Conservation (phyloP, 225 moss, liverwort and hornwort genomes). For the Polytrichum commune region DNA sequence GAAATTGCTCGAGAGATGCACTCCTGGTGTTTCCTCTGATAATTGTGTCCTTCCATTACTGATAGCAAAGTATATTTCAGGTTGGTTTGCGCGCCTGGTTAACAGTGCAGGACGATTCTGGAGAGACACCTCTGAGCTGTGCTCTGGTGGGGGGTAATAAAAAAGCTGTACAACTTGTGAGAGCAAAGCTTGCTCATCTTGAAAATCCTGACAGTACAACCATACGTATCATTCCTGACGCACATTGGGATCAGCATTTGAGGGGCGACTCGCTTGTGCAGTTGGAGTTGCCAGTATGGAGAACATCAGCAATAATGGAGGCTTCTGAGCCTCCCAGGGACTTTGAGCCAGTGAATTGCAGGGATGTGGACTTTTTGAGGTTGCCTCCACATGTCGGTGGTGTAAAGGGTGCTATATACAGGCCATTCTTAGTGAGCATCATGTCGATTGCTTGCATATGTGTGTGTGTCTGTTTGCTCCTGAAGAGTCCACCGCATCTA, state of each 20-base stretch:
- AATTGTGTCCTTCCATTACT: not conserved
- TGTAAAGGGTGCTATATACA: constrained; percentile 44
- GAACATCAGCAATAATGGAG: constrained; percentile 2
- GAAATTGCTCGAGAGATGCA: too few relatives aligned
- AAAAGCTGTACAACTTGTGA: constrained; percentile 62
- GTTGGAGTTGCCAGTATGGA: constrained; percentile 42
- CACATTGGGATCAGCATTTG: constrained; percentile 20
- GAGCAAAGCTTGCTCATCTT: constrained; percentile 57
- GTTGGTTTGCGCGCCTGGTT: constrained; percentile 76
- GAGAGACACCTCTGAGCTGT: constrained; percentile 66
- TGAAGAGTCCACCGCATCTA: constrained; percentile 48
- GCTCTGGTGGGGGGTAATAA: constrained; percentile 41
- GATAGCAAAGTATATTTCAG: constrained; percentile 24
- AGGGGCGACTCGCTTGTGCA: constrained; percentile 5
- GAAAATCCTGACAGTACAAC: constrained; percentile 33
- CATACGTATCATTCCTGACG: constrained; percentile 17
- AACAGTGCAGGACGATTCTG: constrained; percentile 38
- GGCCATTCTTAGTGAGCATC: constrained; percentile 82
- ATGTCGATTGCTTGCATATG: constrained; percentile 81
- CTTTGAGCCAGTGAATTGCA: constrained; percentile 10
- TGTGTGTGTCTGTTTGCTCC: constrained; percentile 74
- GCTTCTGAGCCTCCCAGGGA: not conserved
- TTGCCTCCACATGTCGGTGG: constrained; percentile 50
- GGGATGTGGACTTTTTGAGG: constrained; percentile 29
- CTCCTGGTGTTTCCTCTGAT: not conserved